Evolutionary conservation across 2,329 filamentous ascomycete genomes (phyloP).

Genomic region (Didymella arachidicola): DNA sequence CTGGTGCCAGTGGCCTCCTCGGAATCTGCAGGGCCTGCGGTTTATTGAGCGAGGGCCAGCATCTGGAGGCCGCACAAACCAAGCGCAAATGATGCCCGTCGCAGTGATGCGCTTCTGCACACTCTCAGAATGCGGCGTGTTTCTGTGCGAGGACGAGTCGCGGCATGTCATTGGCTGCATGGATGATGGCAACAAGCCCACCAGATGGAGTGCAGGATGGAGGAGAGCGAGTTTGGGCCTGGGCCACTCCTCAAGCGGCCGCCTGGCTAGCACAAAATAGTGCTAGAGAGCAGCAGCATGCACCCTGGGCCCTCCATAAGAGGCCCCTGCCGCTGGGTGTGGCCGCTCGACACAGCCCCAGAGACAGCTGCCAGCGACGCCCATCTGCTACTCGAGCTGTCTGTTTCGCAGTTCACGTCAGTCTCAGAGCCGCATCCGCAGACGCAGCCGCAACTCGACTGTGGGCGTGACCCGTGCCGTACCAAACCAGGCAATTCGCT

Average conservation of each 20-base stretch:
- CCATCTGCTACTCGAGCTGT: slow-evolving; percentile 13
- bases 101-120: slow-evolving; percentile 9
- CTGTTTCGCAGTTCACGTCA: slow-evolving; percentile 18
- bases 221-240: slow-evolving; percentile 32
- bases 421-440: slow-evolving; percentile 22
- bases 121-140: slow-evolving; percentile 6
- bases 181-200: slow-evolving; percentile 20
- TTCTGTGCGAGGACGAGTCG: slow-evolving; percentile 10
- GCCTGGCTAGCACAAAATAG: slow-evolving; percentile 30
- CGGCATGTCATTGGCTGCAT: slow-evolving; percentile 21
- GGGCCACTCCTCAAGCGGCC: slow-evolving; percentile 25
- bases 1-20: slow-evolving; percentile 1
- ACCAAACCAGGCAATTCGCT: slow-evolving; percentile 23
- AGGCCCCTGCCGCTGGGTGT: slow-evolving; percentile 34
- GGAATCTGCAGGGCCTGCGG: slow-evolving; percentile 16
- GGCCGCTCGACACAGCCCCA: slow-evolving; percentile 33
- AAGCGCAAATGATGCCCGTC: slow-evolving; percentile 1
- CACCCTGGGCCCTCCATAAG: slow-evolving; percentile 30
- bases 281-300: slow-evolving; percentile 36
- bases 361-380: slow-evolving; percentile 18
- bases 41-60: slow-evolving; percentile 13
- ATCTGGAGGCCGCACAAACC: background rate
- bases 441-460: slow-evolving; percentile 20
- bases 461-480: slow-evolving; percentile 17
- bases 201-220: slow-evolving; percentile 26